Evolutionary conservation across 73 alveolate genomes (phyloP), one percentile per base, ranked within the genome.

Genomic region (Paramecium caudatum): DNA sequence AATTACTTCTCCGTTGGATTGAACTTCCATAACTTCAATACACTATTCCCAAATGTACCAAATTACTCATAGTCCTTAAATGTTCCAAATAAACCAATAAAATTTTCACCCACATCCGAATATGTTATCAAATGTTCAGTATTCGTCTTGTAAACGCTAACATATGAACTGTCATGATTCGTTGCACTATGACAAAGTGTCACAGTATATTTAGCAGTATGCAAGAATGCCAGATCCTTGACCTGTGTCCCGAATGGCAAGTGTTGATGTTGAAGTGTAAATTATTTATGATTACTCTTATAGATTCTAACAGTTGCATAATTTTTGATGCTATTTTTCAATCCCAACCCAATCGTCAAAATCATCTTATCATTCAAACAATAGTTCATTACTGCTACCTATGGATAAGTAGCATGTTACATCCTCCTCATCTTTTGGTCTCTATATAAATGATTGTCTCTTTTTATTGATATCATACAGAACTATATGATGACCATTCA

Each of bases 291-390:
- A 74, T 74, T 74, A n/a, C 69, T 37, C n/a, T 74, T 74, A 41
- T 74, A 74, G 27, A 74, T 45, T 74, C 65, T 74, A 39, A 74
- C 65, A 41, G 88, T 74, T 74, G 88, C 88, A 43, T 74, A 74
- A 74, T 74, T 74, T 74, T 74, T 74, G 43, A 45, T 74, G 9
- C 30, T 41, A 43, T 74, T 74, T 27, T 74, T 74, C 0, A 74
- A 25, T 16, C 88, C 88, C 3, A 74, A 15, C 36, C 70, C 62
- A 0, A 74, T 27, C 16, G 55, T 36, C 41, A 74, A 41, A 19
- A 74, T 37, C 88, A 27, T 23, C 47, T 74, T 74, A 23, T 74
- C 62, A 74, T 74, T 74, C 3, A 74, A 23, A 21, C 88, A 74
- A 74, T 74, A 34, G 43, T 37, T 74, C 68, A 74, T 45, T 2